These are phyloP conservation scores for Rhinocladiella mackenziei DNA, from an alignment of 2,329 filamentous ascomycete genomes.

Conservation along the genomic window DNA sequence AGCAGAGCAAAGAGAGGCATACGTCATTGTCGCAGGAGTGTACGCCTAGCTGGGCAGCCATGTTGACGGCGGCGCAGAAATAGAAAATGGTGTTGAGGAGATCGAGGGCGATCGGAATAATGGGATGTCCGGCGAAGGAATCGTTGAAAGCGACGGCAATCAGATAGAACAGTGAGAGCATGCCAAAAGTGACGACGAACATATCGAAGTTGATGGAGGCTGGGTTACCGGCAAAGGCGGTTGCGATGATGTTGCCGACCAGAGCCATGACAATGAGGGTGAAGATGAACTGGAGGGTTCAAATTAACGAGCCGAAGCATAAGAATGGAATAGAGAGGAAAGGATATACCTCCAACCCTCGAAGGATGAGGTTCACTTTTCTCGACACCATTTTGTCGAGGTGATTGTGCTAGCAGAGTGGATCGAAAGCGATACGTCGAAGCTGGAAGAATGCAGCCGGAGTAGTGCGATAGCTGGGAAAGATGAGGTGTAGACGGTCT, in stretches of 20 bases:
- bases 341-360: constrained; percentile 39
- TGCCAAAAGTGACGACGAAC: constrained; percentile 46
- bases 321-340: not conserved
- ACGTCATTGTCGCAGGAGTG: constrained; percentile 47
- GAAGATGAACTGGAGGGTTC: constrained; percentile 51
- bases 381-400: constrained; percentile 42
- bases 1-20: constrained; percentile 28
- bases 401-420: constrained; percentile 4
- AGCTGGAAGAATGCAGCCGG: constrained; percentile 1
- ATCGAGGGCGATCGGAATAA: constrained; percentile 45
- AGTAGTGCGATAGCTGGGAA: not conserved
- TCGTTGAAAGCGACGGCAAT: constrained; percentile 42
- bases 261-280: constrained; percentile 58
- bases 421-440: constrained; percentile 1
- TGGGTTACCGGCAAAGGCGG: constrained; percentile 51
- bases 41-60: constrained; percentile 44
- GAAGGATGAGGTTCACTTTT: constrained; percentile 39
- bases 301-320: constrained; percentile 12
- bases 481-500: not conserved
- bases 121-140: constrained; percentile 40
- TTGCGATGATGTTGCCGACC: constrained; percentile 59
- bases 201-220: constrained; percentile 55
- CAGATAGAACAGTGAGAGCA: constrained; percentile 48
- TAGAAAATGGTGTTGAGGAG: constrained; percentile 48
- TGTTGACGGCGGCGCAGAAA: constrained; percentile 46